phyloP scores from a whole-genome alignment of 2,329 filamentous ascomycete genomes.

The Alternaria brassicae region DNA sequence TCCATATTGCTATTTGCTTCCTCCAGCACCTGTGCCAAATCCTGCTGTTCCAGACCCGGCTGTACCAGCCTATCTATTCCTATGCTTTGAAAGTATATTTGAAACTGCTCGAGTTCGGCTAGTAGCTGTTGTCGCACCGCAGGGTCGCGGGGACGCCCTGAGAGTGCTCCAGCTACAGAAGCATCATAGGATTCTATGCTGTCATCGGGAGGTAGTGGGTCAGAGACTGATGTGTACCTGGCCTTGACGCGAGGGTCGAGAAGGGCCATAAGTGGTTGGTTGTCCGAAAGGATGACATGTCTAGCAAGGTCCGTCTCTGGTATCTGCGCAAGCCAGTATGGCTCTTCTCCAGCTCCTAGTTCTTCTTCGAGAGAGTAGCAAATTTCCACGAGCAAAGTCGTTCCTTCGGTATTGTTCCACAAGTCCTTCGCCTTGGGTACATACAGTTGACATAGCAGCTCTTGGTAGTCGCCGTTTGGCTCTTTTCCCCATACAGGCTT shows the following conservation, averaged over 20 bases:
- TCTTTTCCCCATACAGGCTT: slow-evolving; percentile 82
- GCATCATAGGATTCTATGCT: slow-evolving; percentile 38
- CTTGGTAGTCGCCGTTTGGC: slow-evolving; percentile 69
- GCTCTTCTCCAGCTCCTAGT: slow-evolving; percentile 33
- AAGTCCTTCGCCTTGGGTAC: slow-evolving; percentile 77
- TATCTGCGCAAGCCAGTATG: slow-evolving; percentile 44
- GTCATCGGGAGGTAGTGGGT: slow-evolving; percentile 77
- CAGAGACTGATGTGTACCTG: slow-evolving; percentile 69
- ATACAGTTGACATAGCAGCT: slow-evolving; percentile 78
- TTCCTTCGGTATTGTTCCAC: slow-evolving; percentile 81
- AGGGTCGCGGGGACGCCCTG: slow-evolving; percentile 2
- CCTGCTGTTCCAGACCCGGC: slow-evolving; percentile 26
- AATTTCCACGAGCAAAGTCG: slow-evolving; percentile 71
- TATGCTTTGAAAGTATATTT: slow-evolving; percentile 39
- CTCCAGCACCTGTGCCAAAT: slow-evolving; percentile 29
- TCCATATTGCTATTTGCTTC: slow-evolving; percentile 30
- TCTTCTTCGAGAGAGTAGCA: slow-evolving; percentile 59
- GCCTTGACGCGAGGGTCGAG: slow-evolving; percentile 70
- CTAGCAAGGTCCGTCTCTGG: slow-evolving; percentile 65
- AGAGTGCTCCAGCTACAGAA: background rate
- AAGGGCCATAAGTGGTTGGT: slow-evolving; percentile 71
- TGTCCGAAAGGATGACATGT: slow-evolving; percentile 80
- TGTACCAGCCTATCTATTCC: slow-evolving; percentile 30
- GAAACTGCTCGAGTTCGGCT: slow-evolving; percentile 33
- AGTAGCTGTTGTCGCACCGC: slow-evolving; percentile 28